Evolutionary conservation across 139 green algal genomes (phyloP).

Genomic region (Diplosphaera chodatii): DNA sequence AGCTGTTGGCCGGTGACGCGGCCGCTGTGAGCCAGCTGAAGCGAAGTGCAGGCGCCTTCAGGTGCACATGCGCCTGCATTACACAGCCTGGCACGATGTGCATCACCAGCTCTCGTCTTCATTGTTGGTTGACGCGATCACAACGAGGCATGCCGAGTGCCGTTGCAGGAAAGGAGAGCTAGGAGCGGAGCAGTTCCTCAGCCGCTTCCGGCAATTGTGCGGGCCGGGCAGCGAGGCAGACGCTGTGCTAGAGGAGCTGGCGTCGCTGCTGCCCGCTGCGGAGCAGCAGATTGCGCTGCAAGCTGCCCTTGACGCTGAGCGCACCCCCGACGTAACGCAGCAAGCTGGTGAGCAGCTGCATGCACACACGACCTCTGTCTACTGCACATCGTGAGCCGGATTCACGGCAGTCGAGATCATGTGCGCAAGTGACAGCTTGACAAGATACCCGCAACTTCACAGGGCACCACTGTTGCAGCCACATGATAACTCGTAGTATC

Average conservation of each 20-base stretch:
- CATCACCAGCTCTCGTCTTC: too few relatives aligned
- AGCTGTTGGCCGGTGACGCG: background rate
- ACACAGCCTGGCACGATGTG: too few relatives aligned
- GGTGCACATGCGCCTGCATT: too few relatives aligned
- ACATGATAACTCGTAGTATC: too few relatives aligned
- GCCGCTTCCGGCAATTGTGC: background rate
- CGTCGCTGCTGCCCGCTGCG: constrained; percentile 21
- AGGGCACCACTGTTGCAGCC: too few relatives aligned
- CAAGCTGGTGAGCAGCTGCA: background rate
- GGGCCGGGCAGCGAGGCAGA: background rate
- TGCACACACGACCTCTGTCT: too few relatives aligned
- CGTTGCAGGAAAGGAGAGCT: constrained; percentile 4
- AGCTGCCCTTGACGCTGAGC: background rate
- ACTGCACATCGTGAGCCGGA: too few relatives aligned
- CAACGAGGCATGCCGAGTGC: too few relatives aligned
- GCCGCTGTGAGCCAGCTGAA: background rate
- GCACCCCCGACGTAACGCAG: background rate
- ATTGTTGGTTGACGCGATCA: too few relatives aligned
- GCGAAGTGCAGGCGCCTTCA: background rate
- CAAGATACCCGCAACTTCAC: too few relatives aligned
- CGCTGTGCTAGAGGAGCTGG: constrained; percentile 31
- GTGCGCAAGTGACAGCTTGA: too few relatives aligned
- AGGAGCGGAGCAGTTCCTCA: background rate
- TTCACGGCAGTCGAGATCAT: too few relatives aligned
- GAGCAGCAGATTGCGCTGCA: constrained; percentile 17